These are phyloP conservation scores for Russula griseocarnosa DNA, from an alignment of 768 basidiomycete genomes.

Conservation along the genomic window DNA sequence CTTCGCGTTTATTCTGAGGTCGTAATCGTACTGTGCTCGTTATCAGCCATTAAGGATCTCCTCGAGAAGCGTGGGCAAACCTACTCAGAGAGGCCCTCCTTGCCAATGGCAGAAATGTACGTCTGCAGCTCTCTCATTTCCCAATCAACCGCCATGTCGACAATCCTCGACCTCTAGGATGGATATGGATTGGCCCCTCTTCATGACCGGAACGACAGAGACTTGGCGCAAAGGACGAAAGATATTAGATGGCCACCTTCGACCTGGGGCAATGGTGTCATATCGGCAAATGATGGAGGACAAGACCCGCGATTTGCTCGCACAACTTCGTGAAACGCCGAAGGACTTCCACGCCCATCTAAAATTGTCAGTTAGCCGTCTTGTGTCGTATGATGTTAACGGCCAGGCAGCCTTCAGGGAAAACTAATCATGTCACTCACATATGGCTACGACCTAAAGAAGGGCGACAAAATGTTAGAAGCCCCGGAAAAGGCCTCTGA, in stretches of 20 bases:
- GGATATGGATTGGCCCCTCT: neutral
- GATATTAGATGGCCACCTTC: conserved; percentile 9
- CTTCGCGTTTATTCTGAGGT: conserved; percentile 41
- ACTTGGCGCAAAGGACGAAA: conserved; percentile 5
- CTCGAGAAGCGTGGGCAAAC: conserved; percentile 49
- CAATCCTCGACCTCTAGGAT: neutral
- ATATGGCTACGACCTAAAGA: conserved; percentile 13
- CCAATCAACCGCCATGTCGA: neutral
- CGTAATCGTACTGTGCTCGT: conserved; percentile 47
- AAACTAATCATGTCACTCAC: conserved; percentile 5
- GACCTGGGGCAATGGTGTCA: neutral
- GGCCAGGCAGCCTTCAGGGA: neutral
- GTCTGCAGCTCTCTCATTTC: neutral
- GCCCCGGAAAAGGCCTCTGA: neutral
- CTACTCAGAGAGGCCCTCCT: conserved; percentile 9
- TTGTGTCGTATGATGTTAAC: neutral
- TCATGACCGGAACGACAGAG: neutral
- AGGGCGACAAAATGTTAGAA: neutral
- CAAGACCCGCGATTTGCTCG: conserved; percentile 2
- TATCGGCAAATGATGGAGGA: conserved; percentile 4
- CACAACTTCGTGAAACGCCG: neutral
- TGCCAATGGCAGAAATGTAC: conserved; percentile 9
- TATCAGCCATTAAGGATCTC: conserved; percentile 44
- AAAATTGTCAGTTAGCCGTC: neutral
- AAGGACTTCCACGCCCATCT: conserved; percentile 2